These are phyloP conservation scores for Diatrype stigma DNA, from an alignment of 2,329 filamentous ascomycete species.

Conservation along the genomic window DNA sequence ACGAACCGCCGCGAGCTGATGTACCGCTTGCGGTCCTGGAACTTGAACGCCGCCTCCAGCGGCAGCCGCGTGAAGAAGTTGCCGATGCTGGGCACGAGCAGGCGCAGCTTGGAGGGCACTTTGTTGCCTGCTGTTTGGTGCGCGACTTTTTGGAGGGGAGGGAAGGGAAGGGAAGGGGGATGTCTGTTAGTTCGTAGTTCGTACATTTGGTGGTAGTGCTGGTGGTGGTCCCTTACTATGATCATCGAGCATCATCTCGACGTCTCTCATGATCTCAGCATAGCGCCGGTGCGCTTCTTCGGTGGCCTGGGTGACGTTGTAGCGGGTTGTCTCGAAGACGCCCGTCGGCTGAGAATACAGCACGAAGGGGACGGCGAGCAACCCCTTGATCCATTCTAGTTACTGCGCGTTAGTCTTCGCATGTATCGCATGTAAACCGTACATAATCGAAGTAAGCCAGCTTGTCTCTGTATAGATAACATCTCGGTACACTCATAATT, in stretches of 20 bases:
- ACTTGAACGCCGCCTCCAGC: slow-evolving; percentile 84
- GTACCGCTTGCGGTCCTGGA: slow-evolving; percentile 78
- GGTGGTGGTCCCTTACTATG: slow-evolving; percentile 59
- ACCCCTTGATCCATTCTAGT: slow-evolving; percentile 95
- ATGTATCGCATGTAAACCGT: too few relatives aligned
- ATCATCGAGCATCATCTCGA: slow-evolving; percentile 86
- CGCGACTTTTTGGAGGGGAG: slow-evolving; percentile 46
- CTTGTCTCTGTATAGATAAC: too few relatives aligned
- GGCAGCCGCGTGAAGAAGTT: slow-evolving; percentile 87
- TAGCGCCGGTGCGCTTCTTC: slow-evolving; percentile 81
- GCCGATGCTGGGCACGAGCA: slow-evolving; percentile 88
- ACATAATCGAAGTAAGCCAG: too few relatives aligned
- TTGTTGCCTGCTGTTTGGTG: slow-evolving; percentile 63
- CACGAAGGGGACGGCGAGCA: slow-evolving; percentile 93
- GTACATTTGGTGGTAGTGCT: too few relatives aligned
- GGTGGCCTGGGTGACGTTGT: slow-evolving; percentile 66
- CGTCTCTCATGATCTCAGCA: slow-evolving; percentile 90
- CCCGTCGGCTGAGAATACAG: slow-evolving; percentile 92
- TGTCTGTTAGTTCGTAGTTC: too few relatives aligned
- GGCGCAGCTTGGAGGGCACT: slow-evolving; percentile 82
- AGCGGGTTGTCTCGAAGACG: slow-evolving; percentile 66
- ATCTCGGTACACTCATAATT: too few relatives aligned
- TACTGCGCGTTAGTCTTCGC: slow-evolving; percentile 6
- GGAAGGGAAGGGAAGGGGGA: slow-evolving; percentile 3
- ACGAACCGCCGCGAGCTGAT: slow-evolving; percentile 93